A percentile compares a stretch with the other conserved stretches of the same genome.
Evolutionary conservation across 371 early-diverging fungal genomes (phyloP).

Genomic region (Lichtheimia ramosa): DNA sequence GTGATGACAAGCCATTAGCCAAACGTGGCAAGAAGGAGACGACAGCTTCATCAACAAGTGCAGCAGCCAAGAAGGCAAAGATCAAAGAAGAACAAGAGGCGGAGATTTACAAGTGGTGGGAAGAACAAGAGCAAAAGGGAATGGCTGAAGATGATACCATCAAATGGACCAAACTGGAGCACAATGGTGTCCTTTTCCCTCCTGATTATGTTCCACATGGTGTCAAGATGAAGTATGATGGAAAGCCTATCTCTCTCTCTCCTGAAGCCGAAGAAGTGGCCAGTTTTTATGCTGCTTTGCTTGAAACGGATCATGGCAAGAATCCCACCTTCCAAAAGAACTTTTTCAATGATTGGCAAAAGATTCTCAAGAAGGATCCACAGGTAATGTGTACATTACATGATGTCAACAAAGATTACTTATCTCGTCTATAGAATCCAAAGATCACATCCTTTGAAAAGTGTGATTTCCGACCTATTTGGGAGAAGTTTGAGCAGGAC

Average conservation of each 20-base stretch:
- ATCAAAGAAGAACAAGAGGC: constrained; percentile 28
- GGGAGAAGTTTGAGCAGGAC: constrained; percentile 73
- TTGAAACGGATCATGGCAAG: constrained; percentile 83
- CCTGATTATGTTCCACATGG: constrained; percentile 93
- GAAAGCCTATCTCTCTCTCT: constrained; percentile 66
- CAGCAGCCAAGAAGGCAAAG: constrained; percentile 23
- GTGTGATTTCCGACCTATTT: constrained; percentile 92
- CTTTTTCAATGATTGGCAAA: constrained; percentile 88
- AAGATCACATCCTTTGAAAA: constrained; percentile 76
- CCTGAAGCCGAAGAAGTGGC: constrained; percentile 95
- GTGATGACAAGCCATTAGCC: constrained; percentile 6
- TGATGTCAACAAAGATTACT: no score
- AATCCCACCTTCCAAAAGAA: constrained; percentile 88
- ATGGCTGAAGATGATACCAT: constrained; percentile 52
- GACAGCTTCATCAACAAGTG: constrained; percentile 26
- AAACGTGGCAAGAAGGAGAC: constrained; percentile 21
- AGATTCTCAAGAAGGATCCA: constrained; percentile 62
- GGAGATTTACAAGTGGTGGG: constrained; percentile 47
- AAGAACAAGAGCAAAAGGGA: constrained; percentile 58
- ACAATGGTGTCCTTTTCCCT: constrained; percentile 91
- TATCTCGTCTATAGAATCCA: constrained; percentile 44
- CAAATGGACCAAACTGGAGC: constrained; percentile 89
- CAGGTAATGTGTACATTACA: constrained; percentile 39
- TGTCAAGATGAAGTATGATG: constrained; percentile 86
- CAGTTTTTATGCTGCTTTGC: constrained; percentile 86